Evolutionary conservation across 768 basidiomycete species (phyloP), one percentile per base, ranked within the genome.

Genomic region (Tulasnella calospora): DNA sequence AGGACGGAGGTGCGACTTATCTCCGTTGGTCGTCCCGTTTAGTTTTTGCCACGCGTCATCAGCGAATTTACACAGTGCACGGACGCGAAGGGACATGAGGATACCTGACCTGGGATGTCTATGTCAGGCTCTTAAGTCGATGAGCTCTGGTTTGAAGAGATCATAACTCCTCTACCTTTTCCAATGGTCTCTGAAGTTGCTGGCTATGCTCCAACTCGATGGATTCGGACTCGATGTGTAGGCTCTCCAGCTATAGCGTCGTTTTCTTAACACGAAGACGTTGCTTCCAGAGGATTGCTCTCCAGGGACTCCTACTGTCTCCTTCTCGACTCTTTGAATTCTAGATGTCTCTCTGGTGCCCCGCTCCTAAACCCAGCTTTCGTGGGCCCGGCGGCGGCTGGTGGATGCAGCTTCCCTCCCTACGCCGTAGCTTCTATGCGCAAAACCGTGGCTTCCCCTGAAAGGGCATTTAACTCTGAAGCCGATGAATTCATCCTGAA

Each of bases 61-160:
- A 67, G 61, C 61, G 61, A 67, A 67, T 67, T 67, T 67, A 67
- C 61, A 67, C 61, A 67, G 61, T 67, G 61, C 61, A 67, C 61
- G 61, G 61, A 67, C 61, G 27, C 61, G 33, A 67, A 67, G 61
- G 61, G 61, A 67, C 61, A 67, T 67, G 61, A 27, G 61, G 61
- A 67, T 67, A 27, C 61, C 61, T 67, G 61, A 67, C 61, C 61
- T 67, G 61, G 61, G 27, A 27, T 67, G 30, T 67, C 61, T 67
- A 67, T 67, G 61, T 27, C 61, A 67, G 44, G 61, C 19, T 67
- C 33, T 67, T 67, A 67, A 67, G 61, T 67, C 61, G 61, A 67
- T 27, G 61, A 17, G 33, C 61, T 67, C 27, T 67, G 33, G 30
- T 10, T 67, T 35, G 61, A 10, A 30, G 61, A 67, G 27, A 15